Percentiles rank a stretch among this genome's conserved stretches.
These are phyloP conservation scores for Ilyonectria robusta DNA, from an alignment of 2,329 filamentous ascomycete species.

Conservation along the genomic window DNA sequence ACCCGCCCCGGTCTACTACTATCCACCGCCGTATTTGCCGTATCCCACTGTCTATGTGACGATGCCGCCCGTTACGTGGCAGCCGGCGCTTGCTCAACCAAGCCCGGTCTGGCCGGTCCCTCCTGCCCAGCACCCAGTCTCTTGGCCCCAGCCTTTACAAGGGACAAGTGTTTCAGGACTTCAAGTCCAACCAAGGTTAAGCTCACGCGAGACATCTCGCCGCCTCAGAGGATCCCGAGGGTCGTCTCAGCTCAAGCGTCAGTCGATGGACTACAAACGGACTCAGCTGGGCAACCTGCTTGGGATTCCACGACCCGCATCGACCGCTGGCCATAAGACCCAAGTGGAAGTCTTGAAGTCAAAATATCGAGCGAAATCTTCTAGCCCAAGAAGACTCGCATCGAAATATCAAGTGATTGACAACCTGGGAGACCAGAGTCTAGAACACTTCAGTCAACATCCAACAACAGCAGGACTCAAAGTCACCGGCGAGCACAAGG, in stretches of 20 bases:
- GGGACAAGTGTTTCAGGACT: background rate
- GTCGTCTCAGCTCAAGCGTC: background rate
- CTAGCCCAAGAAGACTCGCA: background rate
- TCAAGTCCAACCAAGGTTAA: background rate
- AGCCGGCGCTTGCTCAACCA: background rate
- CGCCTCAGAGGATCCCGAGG: background rate
- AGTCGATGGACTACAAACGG: background rate
- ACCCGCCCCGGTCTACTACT: background rate
- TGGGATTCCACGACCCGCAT: background rate
- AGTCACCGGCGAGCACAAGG: background rate
- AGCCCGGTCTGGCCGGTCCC: background rate
- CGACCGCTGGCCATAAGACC: background rate
- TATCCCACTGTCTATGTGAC: background rate
- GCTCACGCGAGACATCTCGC: background rate
- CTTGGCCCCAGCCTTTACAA: background rate
- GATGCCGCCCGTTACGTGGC: background rate
- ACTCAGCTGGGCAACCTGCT: background rate
- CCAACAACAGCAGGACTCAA: background rate
- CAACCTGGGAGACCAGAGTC: background rate
- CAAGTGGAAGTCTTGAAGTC: background rate
- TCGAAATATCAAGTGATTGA: background rate
- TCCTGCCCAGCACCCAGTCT: background rate
- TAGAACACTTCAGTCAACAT: no score
- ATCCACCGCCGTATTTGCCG: background rate
- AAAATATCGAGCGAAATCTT: background rate